Conservation (phyloP, 192 early-diverging fungal genomes). For the Polychytrium aggregatum region DNA sequence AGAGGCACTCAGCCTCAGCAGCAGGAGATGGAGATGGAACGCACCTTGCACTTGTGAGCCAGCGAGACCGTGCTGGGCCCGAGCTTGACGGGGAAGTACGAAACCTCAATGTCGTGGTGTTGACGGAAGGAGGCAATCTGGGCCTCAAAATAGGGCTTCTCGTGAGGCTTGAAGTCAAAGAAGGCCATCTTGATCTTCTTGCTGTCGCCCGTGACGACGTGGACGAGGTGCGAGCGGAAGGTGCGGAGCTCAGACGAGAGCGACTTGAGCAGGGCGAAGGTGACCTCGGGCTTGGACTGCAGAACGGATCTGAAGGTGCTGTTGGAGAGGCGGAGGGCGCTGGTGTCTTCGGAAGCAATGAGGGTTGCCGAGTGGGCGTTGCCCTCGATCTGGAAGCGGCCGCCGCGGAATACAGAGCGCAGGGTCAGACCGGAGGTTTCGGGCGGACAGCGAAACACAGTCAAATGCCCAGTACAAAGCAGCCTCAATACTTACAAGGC, state of each 20-base stretch:
- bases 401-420: too few relatives aligned
- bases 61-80: constrained; percentile 3
- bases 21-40: not conserved
- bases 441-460: too few relatives aligned
- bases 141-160: constrained; percentile 12
- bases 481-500: constrained; percentile 12
- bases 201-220: constrained; percentile 4
- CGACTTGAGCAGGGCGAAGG: constrained; percentile 7
- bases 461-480: too few relatives aligned
- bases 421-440: too few relatives aligned
- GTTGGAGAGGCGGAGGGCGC: constrained; percentile 7
- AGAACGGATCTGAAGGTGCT: constrained; percentile 5
- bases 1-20: too few relatives aligned
- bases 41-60: constrained; percentile 8
- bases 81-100: constrained; percentile 12
- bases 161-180: constrained; percentile 18
- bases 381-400: constrained; percentile 2
- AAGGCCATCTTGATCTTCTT: constrained; percentile 8
- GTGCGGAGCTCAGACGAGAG: constrained; percentile 13
- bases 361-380: constrained; percentile 8
- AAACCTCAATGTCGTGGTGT: constrained; percentile 3
- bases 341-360: constrained; percentile 5
- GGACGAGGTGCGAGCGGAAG: constrained; percentile 9
- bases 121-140: constrained; percentile 2
- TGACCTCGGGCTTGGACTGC: constrained; percentile 1